phyloP scores from a whole-genome alignment of 2,329 filamentous ascomycete species.

The Ophiostoma tasmaniense region DNA sequence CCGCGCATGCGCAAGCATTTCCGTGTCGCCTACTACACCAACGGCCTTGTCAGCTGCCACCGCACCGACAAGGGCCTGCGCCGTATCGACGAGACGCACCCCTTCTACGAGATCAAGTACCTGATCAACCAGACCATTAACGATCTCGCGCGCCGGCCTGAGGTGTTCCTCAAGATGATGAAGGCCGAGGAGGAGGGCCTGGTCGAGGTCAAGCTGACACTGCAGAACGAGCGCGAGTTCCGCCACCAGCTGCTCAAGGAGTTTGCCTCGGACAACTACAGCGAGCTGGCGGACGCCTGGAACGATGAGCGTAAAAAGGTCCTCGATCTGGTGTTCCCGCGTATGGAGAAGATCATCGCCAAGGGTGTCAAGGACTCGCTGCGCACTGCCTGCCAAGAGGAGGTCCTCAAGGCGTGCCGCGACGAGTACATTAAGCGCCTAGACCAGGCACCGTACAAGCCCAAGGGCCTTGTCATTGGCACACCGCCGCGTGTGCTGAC shows the following conservation, averaged over 20 bases:
- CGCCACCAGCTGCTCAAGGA: conserved; percentile 67
- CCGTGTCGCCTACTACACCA: conserved; percentile 72
- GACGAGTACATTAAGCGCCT: conserved; percentile 83
- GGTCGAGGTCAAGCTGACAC: conserved; percentile 71
- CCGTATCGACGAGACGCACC: conserved; percentile 88
- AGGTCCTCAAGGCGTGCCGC: conserved; percentile 77
- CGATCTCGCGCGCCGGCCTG: conserved; percentile 73
- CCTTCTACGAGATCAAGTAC: conserved; percentile 98
- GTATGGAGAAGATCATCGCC: conserved; percentile 74
- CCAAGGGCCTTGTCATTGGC: conserved; percentile 82
- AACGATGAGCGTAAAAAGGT: conserved; percentile 80
- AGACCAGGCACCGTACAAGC: conserved; percentile 93
- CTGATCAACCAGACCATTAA: conserved; percentile 78
- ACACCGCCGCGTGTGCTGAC: conserved; percentile 81
- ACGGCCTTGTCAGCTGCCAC: conserved; percentile 75
- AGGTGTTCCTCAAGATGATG: conserved; percentile 93
- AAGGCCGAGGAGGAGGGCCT: conserved; percentile 92
- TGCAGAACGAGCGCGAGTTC: conserved; percentile 70
- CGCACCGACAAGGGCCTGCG: conserved; percentile 90
- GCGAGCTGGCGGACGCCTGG: conserved; percentile 91
- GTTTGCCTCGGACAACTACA: conserved; percentile 92
- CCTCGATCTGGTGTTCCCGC: conserved; percentile 69
- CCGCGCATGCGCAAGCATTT: conserved; percentile 85
- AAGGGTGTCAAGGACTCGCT: conserved; percentile 93
- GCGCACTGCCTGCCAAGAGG: conserved; percentile 87